Evolutionary conservation across 2,329 filamentous ascomycete genomes (phyloP).

Genomic region (Emmonsia crescens): DNA sequence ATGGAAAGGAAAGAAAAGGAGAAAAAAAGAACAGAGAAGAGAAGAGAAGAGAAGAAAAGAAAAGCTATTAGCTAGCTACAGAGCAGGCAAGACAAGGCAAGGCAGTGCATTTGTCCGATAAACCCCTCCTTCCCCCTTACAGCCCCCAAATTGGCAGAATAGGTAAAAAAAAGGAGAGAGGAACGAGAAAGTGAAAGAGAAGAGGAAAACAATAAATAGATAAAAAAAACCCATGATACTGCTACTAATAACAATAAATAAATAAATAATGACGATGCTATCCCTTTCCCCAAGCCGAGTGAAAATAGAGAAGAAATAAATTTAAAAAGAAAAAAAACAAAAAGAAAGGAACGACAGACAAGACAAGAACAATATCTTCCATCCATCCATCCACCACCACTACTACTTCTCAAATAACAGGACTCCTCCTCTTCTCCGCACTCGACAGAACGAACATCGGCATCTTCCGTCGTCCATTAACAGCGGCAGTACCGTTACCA

Average conservation of each 20-base stretch:
- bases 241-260: no score
- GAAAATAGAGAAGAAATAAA: not conserved
- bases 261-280: not conserved
- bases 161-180: not conserved
- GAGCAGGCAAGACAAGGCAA: not conserved
- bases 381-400: no score
- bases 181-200: not conserved
- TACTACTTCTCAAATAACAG: conserved; percentile 45
- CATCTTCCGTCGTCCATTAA: conserved; percentile 61
- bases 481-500: conserved; percentile 34
- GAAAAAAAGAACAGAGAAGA: not conserved
- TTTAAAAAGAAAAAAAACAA: not conserved
- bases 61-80: not conserved
- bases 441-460: conserved; percentile 80
- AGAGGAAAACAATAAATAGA: not conserved
- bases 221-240: not conserved
- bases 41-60: not conserved
- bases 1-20: not conserved
- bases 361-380: conserved; percentile 1
- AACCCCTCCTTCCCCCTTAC: not conserved
- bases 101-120: not conserved
- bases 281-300: not conserved
- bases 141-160: not conserved
- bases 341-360: not conserved
- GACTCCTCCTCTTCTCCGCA: conserved; percentile 79